Percentiles rank a stretch among this genome's conserved stretches.
Evolutionary conservation across 2,329 filamentous ascomycete species (phyloP).

Genomic region (Xylaria sp.): DNA sequence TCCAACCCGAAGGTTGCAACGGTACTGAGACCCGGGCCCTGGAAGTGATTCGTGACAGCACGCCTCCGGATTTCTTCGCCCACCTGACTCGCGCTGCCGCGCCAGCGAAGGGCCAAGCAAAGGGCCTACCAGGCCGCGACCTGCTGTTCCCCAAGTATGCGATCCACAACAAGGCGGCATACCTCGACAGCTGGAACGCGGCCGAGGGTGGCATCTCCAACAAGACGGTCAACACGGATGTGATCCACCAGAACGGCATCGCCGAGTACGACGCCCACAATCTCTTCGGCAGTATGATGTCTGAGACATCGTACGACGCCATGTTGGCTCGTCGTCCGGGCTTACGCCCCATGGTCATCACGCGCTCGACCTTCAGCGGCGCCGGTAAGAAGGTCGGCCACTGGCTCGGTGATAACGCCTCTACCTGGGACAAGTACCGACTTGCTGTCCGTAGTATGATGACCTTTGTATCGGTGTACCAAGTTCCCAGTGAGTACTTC

Average conservation of each 20-base stretch:
- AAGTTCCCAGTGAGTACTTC: constrained; percentile 61
- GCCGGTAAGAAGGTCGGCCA: constrained; percentile 72
- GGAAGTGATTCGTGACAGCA: constrained; percentile 43
- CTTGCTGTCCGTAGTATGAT: constrained; percentile 69
- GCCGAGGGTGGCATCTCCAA: constrained; percentile 61
- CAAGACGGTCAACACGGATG: constrained; percentile 73
- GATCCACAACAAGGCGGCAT: constrained; percentile 71
- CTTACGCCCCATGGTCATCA: constrained; percentile 76
- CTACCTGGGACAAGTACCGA: constrained; percentile 68
- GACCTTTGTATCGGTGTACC: constrained; percentile 72
- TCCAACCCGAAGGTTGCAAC: constrained; percentile 68
- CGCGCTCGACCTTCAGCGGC: constrained; percentile 79
- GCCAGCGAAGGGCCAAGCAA: constrained; percentile 53
- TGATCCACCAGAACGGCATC: constrained; percentile 74
- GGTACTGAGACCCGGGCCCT: constrained; percentile 41
- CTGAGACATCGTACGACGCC: constrained; percentile 69
- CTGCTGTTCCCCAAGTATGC: constrained; percentile 72
- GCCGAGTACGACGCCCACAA: constrained; percentile 82
- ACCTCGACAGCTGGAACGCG: constrained; percentile 54
- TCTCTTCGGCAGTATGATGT: constrained; percentile 82
- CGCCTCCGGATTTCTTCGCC: constrained; percentile 45
- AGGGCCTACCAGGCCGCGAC: constrained; percentile 71
- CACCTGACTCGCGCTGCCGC: constrained; percentile 38
- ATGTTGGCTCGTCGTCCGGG: constrained; percentile 73
- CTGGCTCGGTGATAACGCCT: constrained; percentile 70